Percentiles rank a stretch among this genome's conserved stretches.
These are phyloP conservation scores for Asterophora lycoperdoides DNA, from an alignment of 768 basidiomycete species.

Conservation along the genomic window DNA sequence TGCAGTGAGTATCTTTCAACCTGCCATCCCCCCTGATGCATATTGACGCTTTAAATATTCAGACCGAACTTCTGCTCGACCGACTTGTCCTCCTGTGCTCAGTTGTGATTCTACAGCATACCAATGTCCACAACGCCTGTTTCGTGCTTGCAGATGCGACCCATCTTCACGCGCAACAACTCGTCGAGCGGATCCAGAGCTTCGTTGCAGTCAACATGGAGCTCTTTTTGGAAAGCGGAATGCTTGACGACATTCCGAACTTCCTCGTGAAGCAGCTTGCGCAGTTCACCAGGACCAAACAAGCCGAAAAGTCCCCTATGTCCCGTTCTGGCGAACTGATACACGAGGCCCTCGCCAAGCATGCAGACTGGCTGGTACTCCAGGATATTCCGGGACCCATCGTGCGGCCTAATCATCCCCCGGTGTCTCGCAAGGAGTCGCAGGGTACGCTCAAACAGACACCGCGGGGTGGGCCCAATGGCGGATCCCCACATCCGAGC, in stretches of 20 bases:
- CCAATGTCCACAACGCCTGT: slow-evolving; percentile 72
- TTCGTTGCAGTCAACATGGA: slow-evolving; percentile 87
- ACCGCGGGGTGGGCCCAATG: slow-evolving; percentile 10
- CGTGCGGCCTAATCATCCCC: slow-evolving; percentile 26
- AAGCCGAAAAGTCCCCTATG: slow-evolving; percentile 62
- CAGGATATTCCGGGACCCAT: slow-evolving; percentile 67
- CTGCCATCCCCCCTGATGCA: not conserved
- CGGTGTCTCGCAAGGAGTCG: slow-evolving; percentile 17
- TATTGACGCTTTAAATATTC: not conserved
- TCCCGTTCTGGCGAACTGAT: slow-evolving; percentile 54
- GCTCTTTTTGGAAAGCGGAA: slow-evolving; percentile 71
- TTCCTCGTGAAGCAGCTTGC: slow-evolving; percentile 67
- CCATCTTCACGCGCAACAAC: slow-evolving; percentile 64
- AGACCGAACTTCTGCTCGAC: slow-evolving; percentile 90
- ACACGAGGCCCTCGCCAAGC: slow-evolving; percentile 51
- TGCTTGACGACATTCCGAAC: slow-evolving; percentile 72
- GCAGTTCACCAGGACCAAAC: slow-evolving; percentile 49
- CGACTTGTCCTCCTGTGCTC: slow-evolving; percentile 84
- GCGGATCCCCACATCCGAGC: slow-evolving; percentile 23
- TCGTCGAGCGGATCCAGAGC: slow-evolving; percentile 67
- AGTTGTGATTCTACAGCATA: slow-evolving; percentile 58
- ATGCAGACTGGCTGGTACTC: slow-evolving; percentile 64
- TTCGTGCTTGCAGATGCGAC: slow-evolving; percentile 80
- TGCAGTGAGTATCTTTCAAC: slow-evolving; percentile 50
- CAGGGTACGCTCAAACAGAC: slow-evolving; percentile 12